Base-by-base conservation (phyloP, 169 alveolate species). In the Plasmodium chabaudi region DNA sequence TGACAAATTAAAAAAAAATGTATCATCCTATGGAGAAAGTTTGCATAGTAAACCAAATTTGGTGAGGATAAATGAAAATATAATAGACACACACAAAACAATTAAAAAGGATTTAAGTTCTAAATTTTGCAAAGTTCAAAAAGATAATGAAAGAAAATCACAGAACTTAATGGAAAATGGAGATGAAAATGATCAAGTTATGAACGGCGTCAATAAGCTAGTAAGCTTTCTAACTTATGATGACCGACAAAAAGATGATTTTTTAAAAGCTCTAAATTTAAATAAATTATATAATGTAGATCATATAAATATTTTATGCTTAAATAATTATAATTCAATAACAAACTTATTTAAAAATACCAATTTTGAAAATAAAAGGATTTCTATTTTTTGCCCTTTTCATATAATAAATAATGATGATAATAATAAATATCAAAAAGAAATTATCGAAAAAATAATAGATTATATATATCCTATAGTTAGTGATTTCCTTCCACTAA, bases 371-470 rank as follows among this genome's bases (percentile, higher is more conserved):
- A 65, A 27, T 15, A 34, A 34, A 34, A 55, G 90, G 21, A 57
- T 82, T 67, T 82, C 90, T 2, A 65, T 82, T 21, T 82, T 63
- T 61, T 56, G 72, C 60, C 90, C 90, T 19, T 82, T 56, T 82
- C 69, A 82, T 53, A 44, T 82, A 55, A 68, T 82, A 12, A 57
- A 69, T 56, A 57, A 68, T 25, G 25, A 39, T 82, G 13, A 23
- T 5, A 27, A 67, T 56, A 23, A 65, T 21, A 51, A 19, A 13
- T 15, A 17, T 42, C 17, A 49, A 9, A n/a, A 51, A n/a, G 57
- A 56, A 15, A 23, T 39, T 23, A 23, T 47, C 9, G 9, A 44
- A 53, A 82, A 47, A 63, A 19, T 82, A 13, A 39, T n/a, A 17
- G 77, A 82, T 47, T 55, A 51, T 56, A 53, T 67, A 15, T 82